Conservation (phyloP, 192 early-diverging fungal species). For the Linnemannia schmuckeri region DNA sequence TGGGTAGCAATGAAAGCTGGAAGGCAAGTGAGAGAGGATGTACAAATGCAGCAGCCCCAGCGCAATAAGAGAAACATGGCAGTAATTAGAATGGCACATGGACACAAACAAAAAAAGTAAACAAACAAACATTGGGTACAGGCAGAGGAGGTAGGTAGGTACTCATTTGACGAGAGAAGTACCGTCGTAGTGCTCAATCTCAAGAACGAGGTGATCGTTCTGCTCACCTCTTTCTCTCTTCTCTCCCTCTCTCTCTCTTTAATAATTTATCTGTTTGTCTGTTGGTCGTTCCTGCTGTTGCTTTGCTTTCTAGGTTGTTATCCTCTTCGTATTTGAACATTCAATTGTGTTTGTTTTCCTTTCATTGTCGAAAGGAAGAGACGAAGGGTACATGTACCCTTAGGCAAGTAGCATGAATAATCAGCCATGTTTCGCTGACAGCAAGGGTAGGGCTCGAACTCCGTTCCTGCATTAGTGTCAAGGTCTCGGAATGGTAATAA, state of each 20-base stretch:
- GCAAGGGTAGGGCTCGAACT: background rate
- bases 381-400: background rate
- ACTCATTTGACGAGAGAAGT: background rate
- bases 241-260: background rate
- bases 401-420: too few relatives aligned
- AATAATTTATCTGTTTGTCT: too few relatives aligned
- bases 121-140: background rate
- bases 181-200: background rate
- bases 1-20: background rate
- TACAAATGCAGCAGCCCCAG: background rate
- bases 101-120: background rate
- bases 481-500: background rate
- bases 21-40: background rate
- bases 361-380: background rate
- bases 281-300: background rate
- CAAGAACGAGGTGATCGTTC: constrained; percentile 4
- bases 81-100: background rate
- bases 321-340: background rate
- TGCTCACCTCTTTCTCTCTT: background rate
- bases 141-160: background rate
- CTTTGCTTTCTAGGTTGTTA: background rate
- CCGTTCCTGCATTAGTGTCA: background rate
- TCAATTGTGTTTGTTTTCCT: background rate
- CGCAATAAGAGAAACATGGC: background rate
- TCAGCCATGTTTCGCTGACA: background rate